Conservation (phyloP, 805 yeast species). For the Starmerella bombi region DNA sequence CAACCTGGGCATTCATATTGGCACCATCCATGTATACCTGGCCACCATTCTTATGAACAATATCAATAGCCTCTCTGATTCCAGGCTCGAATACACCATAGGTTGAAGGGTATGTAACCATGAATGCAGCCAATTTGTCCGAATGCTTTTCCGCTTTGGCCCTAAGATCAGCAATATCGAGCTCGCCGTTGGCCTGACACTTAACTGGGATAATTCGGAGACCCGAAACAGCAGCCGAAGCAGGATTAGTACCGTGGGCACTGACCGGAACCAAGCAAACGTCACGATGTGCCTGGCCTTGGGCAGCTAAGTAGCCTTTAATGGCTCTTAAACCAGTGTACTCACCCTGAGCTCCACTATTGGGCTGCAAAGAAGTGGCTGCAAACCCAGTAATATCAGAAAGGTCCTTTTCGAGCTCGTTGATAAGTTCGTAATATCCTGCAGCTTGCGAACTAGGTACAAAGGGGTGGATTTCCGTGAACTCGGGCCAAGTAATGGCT, state of each 20-base stretch:
- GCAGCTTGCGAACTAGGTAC: slow-evolving; percentile 79
- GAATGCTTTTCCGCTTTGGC: slow-evolving; percentile 58
- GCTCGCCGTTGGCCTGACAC: slow-evolving; percentile 72
- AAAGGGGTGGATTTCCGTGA: slow-evolving; percentile 79
- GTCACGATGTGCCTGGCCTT: slow-evolving; percentile 61
- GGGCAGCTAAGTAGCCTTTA: slow-evolving; percentile 54
- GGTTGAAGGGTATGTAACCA: slow-evolving; percentile 97
- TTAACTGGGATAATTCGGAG: slow-evolving; percentile 85
- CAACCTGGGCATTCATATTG: slow-evolving; percentile 98
- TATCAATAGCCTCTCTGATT: slow-evolving; percentile 69
- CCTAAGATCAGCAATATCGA: slow-evolving; percentile 64
- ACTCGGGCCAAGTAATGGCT: slow-evolving; percentile 90
- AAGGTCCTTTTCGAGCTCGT: slow-evolving; percentile 69
- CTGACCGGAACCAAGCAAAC: slow-evolving; percentile 90
- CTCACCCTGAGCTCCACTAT: slow-evolving; percentile 98
- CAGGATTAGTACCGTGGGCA: slow-evolving; percentile 98
- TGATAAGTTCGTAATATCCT: slow-evolving; percentile 67
- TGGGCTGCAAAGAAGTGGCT: slow-evolving; percentile 86
- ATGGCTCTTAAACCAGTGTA: slow-evolving; percentile 86
- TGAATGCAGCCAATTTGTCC: slow-evolving; percentile 68
- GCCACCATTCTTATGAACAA: slow-evolving; percentile 77
- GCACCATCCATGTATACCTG: slow-evolving; percentile 98
- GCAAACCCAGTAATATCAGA: slow-evolving; percentile 88
- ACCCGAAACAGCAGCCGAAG: slow-evolving; percentile 96
- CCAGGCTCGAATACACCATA: slow-evolving; percentile 94